Evolutionary conservation across 805 yeast genomes (phyloP).

Genomic region (Lipomyces spencermartinsiae): DNA sequence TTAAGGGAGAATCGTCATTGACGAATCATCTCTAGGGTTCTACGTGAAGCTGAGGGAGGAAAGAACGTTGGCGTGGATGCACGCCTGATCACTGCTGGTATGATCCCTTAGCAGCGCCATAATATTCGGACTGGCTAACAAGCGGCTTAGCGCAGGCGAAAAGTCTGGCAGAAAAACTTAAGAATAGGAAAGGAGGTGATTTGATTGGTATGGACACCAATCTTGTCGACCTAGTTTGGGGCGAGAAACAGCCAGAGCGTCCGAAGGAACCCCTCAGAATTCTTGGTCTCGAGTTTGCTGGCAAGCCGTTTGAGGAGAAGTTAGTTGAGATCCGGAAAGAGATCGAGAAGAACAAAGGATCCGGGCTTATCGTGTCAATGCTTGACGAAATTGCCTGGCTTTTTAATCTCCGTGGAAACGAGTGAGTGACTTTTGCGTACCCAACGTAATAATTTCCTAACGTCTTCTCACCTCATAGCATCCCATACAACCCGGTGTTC

Average conservation of each 20-base stretch:
- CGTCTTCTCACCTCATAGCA: conserved; percentile 41
- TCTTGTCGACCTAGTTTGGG: conserved; percentile 79
- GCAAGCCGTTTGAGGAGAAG: conserved; percentile 67
- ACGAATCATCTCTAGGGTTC: conserved; percentile 47
- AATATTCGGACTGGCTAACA: conserved; percentile 52
- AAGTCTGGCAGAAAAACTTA: conserved; percentile 41
- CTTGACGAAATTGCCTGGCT: conserved; percentile 93
- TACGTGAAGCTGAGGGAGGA: conserved; percentile 59
- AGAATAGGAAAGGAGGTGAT: conserved; percentile 42
- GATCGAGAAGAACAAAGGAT: conserved; percentile 45
- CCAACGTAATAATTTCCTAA: background rate
- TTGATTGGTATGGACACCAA: conserved; percentile 64
- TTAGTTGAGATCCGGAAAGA: conserved; percentile 51
- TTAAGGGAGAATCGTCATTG: conserved; percentile 3
- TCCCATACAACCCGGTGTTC: conserved; percentile 86
- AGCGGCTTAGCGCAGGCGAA: conserved; percentile 38
- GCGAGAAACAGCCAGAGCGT: conserved; percentile 67
- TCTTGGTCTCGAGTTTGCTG: conserved; percentile 64
- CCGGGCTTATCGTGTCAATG: conserved; percentile 66
- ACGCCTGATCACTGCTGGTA: conserved; percentile 57
- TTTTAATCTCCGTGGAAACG: conserved; percentile 81
- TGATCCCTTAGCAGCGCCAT: background rate
- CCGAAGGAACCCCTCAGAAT: conserved; percentile 57
- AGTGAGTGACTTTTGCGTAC: conserved; percentile 43
- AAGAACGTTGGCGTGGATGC: conserved; percentile 84